Base-by-base conservation (phyloP, 305 asterid genomes). In the Solanum hybrid region DNA sequence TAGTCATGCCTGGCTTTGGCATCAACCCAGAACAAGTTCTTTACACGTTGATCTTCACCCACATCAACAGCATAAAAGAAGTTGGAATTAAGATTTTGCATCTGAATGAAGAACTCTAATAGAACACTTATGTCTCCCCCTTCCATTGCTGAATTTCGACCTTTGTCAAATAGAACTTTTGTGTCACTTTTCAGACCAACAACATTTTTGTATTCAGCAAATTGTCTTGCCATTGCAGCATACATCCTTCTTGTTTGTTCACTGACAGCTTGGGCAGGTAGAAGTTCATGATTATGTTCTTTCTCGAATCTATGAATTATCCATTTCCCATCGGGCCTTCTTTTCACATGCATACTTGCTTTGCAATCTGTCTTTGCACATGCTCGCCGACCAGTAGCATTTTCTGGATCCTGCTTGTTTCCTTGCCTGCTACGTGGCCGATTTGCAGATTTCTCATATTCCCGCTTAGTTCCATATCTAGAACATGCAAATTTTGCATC, bases 301-400 rank as follows among this genome's bases (percentile, higher is more conserved):
- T 96, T 97, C 94, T 97, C 98, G 90, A 96, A 97, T 95, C 96
- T 95, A 89, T 97, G 99, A 41, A 97, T 97, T 79, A 94, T 95
- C 99, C 99, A 97, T 91, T 96, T 97, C 90, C 99, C 97, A 85
- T 97, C 99, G 0, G 96, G 94, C 90, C 97, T 94, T 93, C 99
- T 93, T 95, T 97, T 97, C 65, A 97, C 99, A 77, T 97, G 99
- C 99, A 97, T 97, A 91, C 98, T 96, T 31, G 99, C 99, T 92
- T 97, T 97, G 94, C 99, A 97, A 92, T 97, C 98, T 87, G 98
- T 97, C 93, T 97, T 97, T 14, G 98, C 91, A 93, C 99, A 97
- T 78, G 97, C 96, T 83, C 99, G 93, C n/a, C 99, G 95, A 85
- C 98, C 96, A 22, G 99, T 94, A 88, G 97, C 97, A 93, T 94